Evolutionary conservation across 2,329 filamentous ascomycete species (phyloP), one percentile per base, ranked within the genome.

Genomic region (Botrytis deweyae): DNA sequence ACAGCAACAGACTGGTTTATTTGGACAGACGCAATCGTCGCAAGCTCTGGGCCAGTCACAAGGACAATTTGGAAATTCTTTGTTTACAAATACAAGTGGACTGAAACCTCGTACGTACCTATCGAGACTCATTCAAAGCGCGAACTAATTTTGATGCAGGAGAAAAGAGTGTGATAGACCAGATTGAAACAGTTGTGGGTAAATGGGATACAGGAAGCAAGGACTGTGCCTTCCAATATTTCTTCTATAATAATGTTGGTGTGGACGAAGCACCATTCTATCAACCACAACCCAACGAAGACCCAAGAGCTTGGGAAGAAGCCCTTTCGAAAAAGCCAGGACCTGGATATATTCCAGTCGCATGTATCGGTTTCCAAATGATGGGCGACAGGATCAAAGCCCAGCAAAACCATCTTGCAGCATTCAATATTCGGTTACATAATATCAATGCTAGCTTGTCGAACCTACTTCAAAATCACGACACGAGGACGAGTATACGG

Each of bases 221-320:
- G 36, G 89, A 89, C 80, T 94, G 92, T 78, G 89, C 88, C 42
- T 94, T 96, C 84, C 92, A 93, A 82, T 86, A 92, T 80, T 95
- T 95, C 85, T 93, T 96, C 82, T 97, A 96, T 86, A 96, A 96
- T 84, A 90, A 93, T 77, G 92, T 95, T 76, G 90, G 92, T 76
- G 89, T 92, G 79, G 88, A 89, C 70, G 88, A 88, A 80, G 90
- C 92, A n/a, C 92, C 92, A 18, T 94, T 92, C 82, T 95, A 92
- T 82, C 88, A 90, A 76, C 92, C 92, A 3, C 86, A 88, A 25
- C 85, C 89, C 1, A 86, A 88, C 77, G 93, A 96, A 80, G 90
- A 95, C 80, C 89, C 91, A 55, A 88, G 89, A 76, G 92, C 93
- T 80, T 97, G 93, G 92, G 93, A 97, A 80, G 92, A 94, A 78